phyloP scores from a whole-genome alignment of 2,329 filamentous ascomycete species.

The Fusarium chuoi region DNA sequence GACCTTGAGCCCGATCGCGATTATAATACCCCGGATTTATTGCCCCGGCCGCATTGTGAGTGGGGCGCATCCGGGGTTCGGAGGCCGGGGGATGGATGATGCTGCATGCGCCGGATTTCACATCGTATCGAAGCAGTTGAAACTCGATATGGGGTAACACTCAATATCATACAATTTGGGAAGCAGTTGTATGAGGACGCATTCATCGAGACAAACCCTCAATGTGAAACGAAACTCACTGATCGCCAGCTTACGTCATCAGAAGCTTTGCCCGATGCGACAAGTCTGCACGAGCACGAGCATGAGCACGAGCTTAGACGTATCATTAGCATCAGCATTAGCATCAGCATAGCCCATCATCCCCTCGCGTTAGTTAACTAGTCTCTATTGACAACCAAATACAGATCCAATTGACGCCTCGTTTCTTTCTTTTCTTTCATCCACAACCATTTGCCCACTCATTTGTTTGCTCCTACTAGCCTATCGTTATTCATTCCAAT shows the following conservation, averaged over 20 bases:
- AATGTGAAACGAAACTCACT: neutral
- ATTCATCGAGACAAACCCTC: neutral
- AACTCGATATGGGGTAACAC: no score
- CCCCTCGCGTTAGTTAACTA: slow-evolving; percentile 8
- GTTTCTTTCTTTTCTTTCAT: slow-evolving; percentile 10
- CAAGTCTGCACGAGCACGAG: slow-evolving; percentile 30
- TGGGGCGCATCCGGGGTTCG: slow-evolving; percentile 5
- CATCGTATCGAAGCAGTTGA: neutral
- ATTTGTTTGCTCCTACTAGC: slow-evolving; percentile 14
- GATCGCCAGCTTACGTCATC: slow-evolving; percentile 40
- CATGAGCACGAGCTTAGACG: slow-evolving; percentile 27
- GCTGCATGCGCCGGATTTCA: neutral
- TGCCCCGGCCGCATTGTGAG: neutral
- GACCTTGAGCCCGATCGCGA: neutral
- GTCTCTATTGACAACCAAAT: slow-evolving; percentile 41
- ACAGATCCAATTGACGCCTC: slow-evolving; percentile 27
- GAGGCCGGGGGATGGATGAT: neutral
- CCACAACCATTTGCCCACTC: neutral
- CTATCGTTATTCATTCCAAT: slow-evolving; percentile 12
- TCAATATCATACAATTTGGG: neutral
- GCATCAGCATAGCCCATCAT: neutral
- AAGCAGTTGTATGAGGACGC: neutral
- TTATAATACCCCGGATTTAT: neutral
- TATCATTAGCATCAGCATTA: neutral
- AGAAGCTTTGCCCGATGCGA: slow-evolving; percentile 28